phyloP scores from a whole-genome alignment of 257 asterid species.

The Jacaranda mimosifolia region DNA sequence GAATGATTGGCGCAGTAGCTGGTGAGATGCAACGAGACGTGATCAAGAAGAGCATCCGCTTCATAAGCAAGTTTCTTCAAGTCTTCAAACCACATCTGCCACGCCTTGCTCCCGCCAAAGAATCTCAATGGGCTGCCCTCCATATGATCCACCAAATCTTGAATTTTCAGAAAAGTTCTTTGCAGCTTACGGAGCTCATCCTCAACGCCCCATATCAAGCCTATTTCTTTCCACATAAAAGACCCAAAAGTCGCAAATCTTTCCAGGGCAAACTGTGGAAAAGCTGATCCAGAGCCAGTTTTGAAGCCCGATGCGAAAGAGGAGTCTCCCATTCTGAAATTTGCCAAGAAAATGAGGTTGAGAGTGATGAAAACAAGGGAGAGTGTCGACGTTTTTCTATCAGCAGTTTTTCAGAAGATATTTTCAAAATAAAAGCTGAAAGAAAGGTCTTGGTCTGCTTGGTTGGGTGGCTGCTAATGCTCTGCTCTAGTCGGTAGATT shows the following conservation, averaged over 20 bases:
- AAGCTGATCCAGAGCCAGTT: constrained; percentile 31
- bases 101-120: constrained; percentile 26
- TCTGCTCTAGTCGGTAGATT: no score
- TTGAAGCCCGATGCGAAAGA: constrained; percentile 13
- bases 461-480: no score
- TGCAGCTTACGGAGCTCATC: constrained; percentile 44
- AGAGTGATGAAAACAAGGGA: no score
- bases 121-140: constrained; percentile 14
- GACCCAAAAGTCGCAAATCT: constrained; percentile 21
- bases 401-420: no score
- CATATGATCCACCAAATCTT: constrained; percentile 36
- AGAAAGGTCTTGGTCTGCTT: no score
- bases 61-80: constrained; percentile 33
- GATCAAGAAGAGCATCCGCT: constrained; percentile 46
- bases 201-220: constrained; percentile 34
- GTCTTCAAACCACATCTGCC: constrained; percentile 44
- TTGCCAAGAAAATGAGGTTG: no score
- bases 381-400: no score
- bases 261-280: constrained; percentile 6
- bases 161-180: constrained; percentile 36
- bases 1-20: neutral
- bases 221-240: constrained; percentile 10
- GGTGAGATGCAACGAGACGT: constrained; percentile 31
- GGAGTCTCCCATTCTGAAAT: neutral
- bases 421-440: no score